A percentile compares a stretch with the other conserved stretches of the same genome.
Evolutionary conservation across 805 yeast genomes (phyloP).

Genomic region (Candida taoyuanica): DNA sequence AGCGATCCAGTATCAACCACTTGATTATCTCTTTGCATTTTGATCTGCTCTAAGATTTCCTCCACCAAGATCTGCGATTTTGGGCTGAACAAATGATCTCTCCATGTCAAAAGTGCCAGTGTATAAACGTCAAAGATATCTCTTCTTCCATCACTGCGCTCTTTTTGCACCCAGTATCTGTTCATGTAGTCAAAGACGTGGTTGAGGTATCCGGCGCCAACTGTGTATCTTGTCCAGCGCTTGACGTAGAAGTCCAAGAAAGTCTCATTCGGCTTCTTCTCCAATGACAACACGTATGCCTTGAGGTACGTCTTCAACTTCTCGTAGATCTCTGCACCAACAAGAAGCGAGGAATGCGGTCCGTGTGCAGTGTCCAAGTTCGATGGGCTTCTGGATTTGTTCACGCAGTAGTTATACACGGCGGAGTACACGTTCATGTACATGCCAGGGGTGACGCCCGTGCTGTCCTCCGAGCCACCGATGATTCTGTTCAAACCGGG

Average conservation of each 20-base stretch:
- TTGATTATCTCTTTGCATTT: conserved; percentile 73
- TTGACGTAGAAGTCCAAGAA: conserved; percentile 79
- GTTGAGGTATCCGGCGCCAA: conserved; percentile 87
- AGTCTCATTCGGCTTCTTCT: conserved; percentile 53
- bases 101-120: conserved; percentile 84
- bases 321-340: conserved; percentile 86
- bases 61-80: conserved; percentile 55
- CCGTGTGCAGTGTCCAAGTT: conserved; percentile 23
- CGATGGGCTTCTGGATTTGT: conserved; percentile 55
- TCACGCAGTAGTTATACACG: conserved; percentile 88
- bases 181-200: conserved; percentile 95
- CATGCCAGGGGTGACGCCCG: conserved; percentile 60
- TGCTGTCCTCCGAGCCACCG: conserved; percentile 53
- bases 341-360: conserved; percentile 44
- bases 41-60: conserved; percentile 74
- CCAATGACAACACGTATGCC: conserved; percentile 48
- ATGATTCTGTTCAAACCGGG: conserved; percentile 69
- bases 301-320: conserved; percentile 64
- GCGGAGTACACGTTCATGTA: conserved; percentile 91
- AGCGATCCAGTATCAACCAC: conserved; percentile 62
- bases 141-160: conserved; percentile 86
- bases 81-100: conserved; percentile 68
- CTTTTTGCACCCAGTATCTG: conserved; percentile 96
- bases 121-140: conserved; percentile 91
- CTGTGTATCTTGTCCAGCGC: conserved; percentile 83